Percentiles rank a stretch among this genome's conserved stretches.
These are phyloP conservation scores for Austroboletus niveus DNA, from an alignment of 1,284 basidiomycete genomes.

Conservation along the genomic window DNA sequence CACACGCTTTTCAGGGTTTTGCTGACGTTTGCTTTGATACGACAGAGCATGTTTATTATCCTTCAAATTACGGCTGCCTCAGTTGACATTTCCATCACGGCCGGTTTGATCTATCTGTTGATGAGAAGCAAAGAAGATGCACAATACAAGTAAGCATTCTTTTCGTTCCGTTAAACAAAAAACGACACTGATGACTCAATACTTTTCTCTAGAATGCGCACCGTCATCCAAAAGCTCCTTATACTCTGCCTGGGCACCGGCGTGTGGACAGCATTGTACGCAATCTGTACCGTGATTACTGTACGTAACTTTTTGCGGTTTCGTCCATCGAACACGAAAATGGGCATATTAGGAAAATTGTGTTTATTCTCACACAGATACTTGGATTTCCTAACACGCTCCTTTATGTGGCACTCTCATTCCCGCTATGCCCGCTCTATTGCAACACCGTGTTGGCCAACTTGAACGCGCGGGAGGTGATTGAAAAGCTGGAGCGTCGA, in stretches of 20 bases:
- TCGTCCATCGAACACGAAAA: too few relatives aligned
- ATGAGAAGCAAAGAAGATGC: constrained; percentile 19
- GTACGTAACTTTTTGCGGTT: constrained; percentile 2
- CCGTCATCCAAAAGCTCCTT: constrained; percentile 7
- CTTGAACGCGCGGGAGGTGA: constrained; percentile 22
- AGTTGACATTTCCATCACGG: constrained; percentile 20
- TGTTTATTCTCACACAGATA: constrained; percentile 10
- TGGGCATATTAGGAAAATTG: not conserved
- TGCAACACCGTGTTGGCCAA: constrained; percentile 33
- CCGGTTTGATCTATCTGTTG: constrained; percentile 12
- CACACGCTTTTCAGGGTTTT: not conserved
- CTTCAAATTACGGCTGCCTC: constrained; percentile 12
- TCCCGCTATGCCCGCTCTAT: constrained; percentile 33
- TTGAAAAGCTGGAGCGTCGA: too few relatives aligned
- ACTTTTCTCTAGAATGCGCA: too few relatives aligned
- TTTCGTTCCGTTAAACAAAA: not conserved
- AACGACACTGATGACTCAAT: too few relatives aligned
- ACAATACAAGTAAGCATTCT: constrained; percentile 8
- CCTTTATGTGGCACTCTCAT: constrained; percentile 22
- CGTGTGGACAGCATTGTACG: constrained; percentile 20
- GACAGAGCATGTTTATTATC: constrained; percentile 13
- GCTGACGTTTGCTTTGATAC: constrained; percentile 1
- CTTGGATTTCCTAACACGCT: constrained; percentile 12
- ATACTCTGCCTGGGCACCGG: constrained; percentile 19
- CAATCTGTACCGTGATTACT: constrained; percentile 16